Evolutionary conservation across 805 yeast species (phyloP).

Genomic region (Sugiyamaella smithiae): DNA sequence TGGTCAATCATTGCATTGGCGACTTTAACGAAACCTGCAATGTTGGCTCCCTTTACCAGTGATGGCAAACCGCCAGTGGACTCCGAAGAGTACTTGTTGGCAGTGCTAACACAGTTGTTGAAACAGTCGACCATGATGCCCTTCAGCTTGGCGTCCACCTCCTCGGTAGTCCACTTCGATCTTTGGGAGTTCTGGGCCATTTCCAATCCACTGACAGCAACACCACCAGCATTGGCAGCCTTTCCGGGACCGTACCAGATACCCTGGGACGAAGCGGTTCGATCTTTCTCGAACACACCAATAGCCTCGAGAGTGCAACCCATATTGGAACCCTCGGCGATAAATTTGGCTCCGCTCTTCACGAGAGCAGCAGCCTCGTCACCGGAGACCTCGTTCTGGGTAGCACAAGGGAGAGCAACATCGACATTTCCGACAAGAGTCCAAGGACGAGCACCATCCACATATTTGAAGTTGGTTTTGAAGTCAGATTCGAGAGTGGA

Average conservation of each 20-base stretch:
- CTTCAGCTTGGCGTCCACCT: conserved; percentile 88
- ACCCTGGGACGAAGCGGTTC: conserved; percentile 34
- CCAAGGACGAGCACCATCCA: conserved; percentile 97
- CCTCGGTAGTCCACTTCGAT: conserved; percentile 84
- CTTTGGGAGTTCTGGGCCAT: conserved; percentile 99
- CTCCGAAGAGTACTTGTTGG: conserved; percentile 74
- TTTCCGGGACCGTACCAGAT: conserved; percentile 99
- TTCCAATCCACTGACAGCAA: conserved; percentile 96
- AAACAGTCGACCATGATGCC: conserved; percentile 91
- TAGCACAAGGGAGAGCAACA: conserved; percentile 96
- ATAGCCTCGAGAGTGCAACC: conserved; percentile 98
- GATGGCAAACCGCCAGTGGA: conserved; percentile 75
- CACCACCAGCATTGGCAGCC: conserved; percentile 99
- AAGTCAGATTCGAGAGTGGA: conserved; percentile 29
- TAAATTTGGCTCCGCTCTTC: conserved; percentile 85
- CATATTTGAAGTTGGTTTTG: conserved; percentile 57
- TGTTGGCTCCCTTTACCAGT: conserved; percentile 96
- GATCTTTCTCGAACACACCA: conserved; percentile 74
- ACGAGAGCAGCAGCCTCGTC: conserved; percentile 94
- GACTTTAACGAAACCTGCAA: conserved; percentile 98
- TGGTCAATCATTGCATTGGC: conserved; percentile 98
- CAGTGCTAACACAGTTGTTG: conserved; percentile 87
- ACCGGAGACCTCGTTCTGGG: conserved; percentile 96
- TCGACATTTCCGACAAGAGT: conserved; percentile 85
- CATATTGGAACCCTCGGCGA: conserved; percentile 99